Conservation (phyloP, 192 early-diverging fungal genomes). For the Allomyces arbusculus region DNA sequence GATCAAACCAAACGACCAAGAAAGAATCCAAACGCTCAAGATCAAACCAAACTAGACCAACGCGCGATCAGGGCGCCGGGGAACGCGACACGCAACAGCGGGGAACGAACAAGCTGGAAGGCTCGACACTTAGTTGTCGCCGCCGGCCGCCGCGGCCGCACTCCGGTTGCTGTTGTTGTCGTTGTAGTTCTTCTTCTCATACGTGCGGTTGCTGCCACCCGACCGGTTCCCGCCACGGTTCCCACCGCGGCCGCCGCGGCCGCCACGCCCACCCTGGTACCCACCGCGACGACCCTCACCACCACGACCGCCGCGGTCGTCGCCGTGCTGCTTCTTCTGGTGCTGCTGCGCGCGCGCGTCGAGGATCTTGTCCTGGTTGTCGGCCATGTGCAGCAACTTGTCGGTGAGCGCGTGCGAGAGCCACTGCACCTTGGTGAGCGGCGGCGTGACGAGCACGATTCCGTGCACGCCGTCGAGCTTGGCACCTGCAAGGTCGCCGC, state of each 20-base stretch:
- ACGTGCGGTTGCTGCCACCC: too few relatives aligned
- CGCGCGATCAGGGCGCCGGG: too few relatives aligned
- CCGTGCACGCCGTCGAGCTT: conserved; percentile 64
- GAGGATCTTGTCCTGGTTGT: conserved; percentile 50
- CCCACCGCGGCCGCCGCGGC: neutral
- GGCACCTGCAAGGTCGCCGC: conserved; percentile 71
- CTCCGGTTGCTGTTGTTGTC: too few relatives aligned
- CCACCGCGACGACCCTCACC: conserved; percentile 5
- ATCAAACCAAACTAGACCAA: too few relatives aligned
- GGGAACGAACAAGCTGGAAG: too few relatives aligned
- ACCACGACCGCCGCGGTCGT: conserved; percentile 8
- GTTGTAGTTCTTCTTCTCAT: too few relatives aligned
- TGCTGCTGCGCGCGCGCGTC: conserved; percentile 19
- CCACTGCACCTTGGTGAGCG: conserved; percentile 58
- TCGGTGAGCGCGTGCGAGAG: conserved; percentile 60
- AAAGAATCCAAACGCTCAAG: too few relatives aligned
- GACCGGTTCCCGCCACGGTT: neutral
- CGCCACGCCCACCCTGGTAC: too few relatives aligned
- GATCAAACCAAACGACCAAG: too few relatives aligned
- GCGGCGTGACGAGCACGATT: conserved; percentile 63
- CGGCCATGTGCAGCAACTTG: conserved; percentile 72
- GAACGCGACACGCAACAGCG: too few relatives aligned
- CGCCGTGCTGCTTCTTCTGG: conserved; percentile 6
- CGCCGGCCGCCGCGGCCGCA: too few relatives aligned
- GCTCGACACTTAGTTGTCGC: too few relatives aligned